Conservation (phyloP, 139 green algal genomes). For the Picochlorum sp. region DNA sequence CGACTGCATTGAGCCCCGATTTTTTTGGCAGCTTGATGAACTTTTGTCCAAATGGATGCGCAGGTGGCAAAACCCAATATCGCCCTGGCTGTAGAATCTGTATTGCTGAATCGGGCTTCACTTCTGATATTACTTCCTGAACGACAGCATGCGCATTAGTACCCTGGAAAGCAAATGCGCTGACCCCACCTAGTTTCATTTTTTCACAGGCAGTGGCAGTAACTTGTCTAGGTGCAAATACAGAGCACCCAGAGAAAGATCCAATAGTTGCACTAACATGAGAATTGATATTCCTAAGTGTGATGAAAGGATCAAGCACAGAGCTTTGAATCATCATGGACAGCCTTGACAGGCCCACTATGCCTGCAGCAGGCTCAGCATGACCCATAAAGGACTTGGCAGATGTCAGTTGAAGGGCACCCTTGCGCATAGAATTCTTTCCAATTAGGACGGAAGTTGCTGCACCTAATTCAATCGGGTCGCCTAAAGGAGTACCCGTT, state of each 20-base stretch:
- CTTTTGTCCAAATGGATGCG: constrained; percentile 7
- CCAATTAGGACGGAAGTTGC: constrained; percentile 16
- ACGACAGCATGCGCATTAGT: constrained; percentile 46
- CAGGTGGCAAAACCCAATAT: constrained; percentile 21
- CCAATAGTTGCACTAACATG: constrained; percentile 38
- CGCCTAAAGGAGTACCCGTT: constrained; percentile 53
- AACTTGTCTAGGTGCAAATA: constrained; percentile 1
- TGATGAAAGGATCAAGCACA: constrained; percentile 27
- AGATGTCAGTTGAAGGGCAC: constrained; percentile 43
- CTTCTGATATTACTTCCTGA: background rate
- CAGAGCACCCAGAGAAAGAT: constrained; percentile 2
- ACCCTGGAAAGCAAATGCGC: constrained; percentile 71
- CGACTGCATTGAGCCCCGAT: background rate
- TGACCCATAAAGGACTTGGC: constrained; percentile 75
- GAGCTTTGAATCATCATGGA: constrained; percentile 24
- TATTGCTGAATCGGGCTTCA: background rate
- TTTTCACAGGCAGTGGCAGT: background rate
- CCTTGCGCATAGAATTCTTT: background rate
- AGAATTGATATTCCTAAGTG: constrained; percentile 46
- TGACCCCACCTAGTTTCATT: constrained; percentile 48
- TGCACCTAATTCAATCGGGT: constrained; percentile 81
- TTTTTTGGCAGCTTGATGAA: background rate
- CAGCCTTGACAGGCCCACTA: constrained; percentile 45
- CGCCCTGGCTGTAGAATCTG: background rate
- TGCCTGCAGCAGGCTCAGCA: constrained; percentile 71